phyloP scores from a whole-genome alignment of 106 monocot genomes.

The Iris macrosiphon region DNA sequence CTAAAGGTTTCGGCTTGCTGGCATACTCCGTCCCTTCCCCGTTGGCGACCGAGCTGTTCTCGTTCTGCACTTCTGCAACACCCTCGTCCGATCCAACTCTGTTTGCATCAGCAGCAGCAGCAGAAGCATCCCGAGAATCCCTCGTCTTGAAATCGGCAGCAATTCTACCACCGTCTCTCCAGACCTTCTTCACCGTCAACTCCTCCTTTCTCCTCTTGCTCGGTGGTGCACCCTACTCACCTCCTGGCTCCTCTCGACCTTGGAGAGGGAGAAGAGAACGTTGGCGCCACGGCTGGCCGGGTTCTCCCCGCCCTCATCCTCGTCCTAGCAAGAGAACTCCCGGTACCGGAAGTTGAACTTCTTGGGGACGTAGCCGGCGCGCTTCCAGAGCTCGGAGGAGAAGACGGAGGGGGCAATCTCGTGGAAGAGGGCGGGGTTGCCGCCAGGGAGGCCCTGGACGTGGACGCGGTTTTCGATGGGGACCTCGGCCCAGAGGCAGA shows the following conservation, averaged over 20 bases:
- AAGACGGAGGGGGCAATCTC: constrained; percentile 60
- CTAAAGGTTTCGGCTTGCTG: constrained; percentile 10
- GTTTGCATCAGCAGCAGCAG: background rate
- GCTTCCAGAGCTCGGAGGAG: constrained; percentile 67
- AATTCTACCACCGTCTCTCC: constrained; percentile 12
- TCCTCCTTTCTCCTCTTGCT: constrained; percentile 40
- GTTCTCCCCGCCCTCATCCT: constrained; percentile 49
- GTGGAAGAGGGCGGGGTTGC: constrained; percentile 45
- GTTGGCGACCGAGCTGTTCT: constrained; percentile 6
- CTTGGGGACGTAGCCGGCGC: constrained; percentile 87
- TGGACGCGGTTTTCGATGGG: constrained; percentile 78
- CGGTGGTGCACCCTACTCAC: constrained; percentile 15
- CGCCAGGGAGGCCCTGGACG: constrained; percentile 74
- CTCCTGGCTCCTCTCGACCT: constrained; percentile 29
- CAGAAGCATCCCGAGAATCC: constrained; percentile 33
- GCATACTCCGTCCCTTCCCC: constrained; percentile 8
- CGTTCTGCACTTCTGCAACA: constrained; percentile 5
- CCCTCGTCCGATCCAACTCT: constrained; percentile 23
- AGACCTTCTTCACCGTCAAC: constrained; percentile 27
- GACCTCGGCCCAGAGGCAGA: constrained; percentile 52
- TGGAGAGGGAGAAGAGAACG: constrained; percentile 78
- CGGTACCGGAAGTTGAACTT: constrained; percentile 78
- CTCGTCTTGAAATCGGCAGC: constrained; percentile 17
- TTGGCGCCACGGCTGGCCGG: constrained; percentile 64
- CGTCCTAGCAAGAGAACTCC: constrained; percentile 84